Base-by-base conservation (phyloP, 2,329 filamentous ascomycete species). In the Botrytis cinerea region DNA sequence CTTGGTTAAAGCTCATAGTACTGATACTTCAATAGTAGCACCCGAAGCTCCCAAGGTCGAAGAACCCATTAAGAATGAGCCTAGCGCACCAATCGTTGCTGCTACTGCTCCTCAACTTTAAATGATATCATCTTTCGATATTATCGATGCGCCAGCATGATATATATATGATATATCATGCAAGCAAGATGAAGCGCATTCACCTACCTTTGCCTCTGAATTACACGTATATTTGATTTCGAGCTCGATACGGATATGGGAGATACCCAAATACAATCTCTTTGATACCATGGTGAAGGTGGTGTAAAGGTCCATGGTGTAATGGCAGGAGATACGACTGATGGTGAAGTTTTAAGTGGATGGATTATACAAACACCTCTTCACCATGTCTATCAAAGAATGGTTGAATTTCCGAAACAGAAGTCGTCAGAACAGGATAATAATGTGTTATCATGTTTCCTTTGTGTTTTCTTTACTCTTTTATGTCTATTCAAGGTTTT, bases 281-380 rank as follows among this genome's bases (percentile, higher is more conserved):
- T 38, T 64, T 73, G 73, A 75, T 76, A 75, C 73, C 28, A 74
- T 74, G 67, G 72, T 60, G 74, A 75, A 43, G 76, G 75, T 67
- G 63, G 63, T 51, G 63, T 51, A 61, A 70, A 73, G 76, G 61
- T 72, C 73, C 54, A 59, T 63, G 38, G 46, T 25, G 74, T 80
- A 79, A 79, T 80, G 77, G 77, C 75, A 75, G 78, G 73, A 74
- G 77, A 63, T 76, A 20, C 40, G 61, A 60, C 16, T 63, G 61
- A 43, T 63, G 61, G 59, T 38, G 59, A 63, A 63, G 60, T 12
- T 28, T 38, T 12, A 9, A n/a, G 62, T 67, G 63, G 61, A 51
- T 51, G 63, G 63, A 67, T 38, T 51, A 51, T n/a, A n/a, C 22
- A 64, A 14, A 20, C 32, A 38, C 63, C 63, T 51, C 35, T 46